A percentile compares a stretch with the other conserved stretches of the same genome.
These are phyloP conservation scores for Solanum chmielewskii DNA, from an alignment of 257 asterid species.

Conservation along the genomic window DNA sequence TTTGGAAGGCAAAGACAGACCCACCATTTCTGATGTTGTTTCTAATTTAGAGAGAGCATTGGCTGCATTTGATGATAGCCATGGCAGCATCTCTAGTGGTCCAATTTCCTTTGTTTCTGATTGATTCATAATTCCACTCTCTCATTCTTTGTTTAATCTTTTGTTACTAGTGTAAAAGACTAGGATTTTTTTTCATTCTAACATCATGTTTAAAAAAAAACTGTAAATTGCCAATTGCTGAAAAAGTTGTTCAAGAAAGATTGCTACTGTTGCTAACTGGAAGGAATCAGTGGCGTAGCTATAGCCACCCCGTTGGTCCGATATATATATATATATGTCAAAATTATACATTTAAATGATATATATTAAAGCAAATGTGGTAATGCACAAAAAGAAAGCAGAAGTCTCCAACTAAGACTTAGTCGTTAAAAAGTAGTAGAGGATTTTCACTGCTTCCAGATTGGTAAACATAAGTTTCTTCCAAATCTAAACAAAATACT, in stretches of 20 bases:
- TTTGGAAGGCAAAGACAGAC: slow-evolving; percentile 82
- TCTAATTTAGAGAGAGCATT: slow-evolving; percentile 75
- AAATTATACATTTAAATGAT: not conserved
- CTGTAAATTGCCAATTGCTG: not conserved
- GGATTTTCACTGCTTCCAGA: not conserved
- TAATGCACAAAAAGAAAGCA: not conserved
- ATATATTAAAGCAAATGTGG: too few relatives aligned
- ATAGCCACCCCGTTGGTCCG: not conserved
- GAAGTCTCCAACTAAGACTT: not conserved
- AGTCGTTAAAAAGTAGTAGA: not conserved
- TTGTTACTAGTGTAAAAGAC: slow-evolving; percentile 7
- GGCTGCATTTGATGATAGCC: slow-evolving; percentile 60
- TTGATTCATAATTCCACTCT: slow-evolving; percentile 27
- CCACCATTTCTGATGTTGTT: slow-evolving; percentile 61
- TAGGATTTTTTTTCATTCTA: not conserved
- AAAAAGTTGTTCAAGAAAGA: not conserved
- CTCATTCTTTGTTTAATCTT: not conserved
- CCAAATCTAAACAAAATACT: not conserved
- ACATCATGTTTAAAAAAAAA: slow-evolving; percentile 6
- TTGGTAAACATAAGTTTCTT: not conserved
- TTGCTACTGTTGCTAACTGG: not conserved
- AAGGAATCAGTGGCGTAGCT: not conserved
- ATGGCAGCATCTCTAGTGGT: slow-evolving; percentile 70
- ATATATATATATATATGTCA: too few relatives aligned
- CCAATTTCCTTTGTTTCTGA: slow-evolving; percentile 53